Base-by-base conservation (phyloP, 78 protist species). In the Dictyostelium capitatum region DNA sequence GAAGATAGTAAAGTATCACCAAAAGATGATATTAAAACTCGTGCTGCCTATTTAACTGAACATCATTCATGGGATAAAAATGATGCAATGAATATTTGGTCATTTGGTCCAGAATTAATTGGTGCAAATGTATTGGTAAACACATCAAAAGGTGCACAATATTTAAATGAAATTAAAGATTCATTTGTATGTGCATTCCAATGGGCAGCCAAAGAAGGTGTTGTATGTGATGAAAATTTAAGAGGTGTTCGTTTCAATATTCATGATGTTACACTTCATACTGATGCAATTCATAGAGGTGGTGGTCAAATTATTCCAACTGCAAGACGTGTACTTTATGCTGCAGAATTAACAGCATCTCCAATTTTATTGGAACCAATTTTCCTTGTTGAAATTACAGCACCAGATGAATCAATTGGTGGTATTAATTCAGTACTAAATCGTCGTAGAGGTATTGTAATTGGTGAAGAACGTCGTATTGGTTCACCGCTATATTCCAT, bases 91-190 rank as follows among this genome's bases (percentile, higher is more conserved):
- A 97, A 96, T 94, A 97, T 99, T 72, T 99, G 99, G 99, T 85
- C 98, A 80, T 99, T 99, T 94, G 99, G 99, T 53, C 99, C 99
- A 48, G 99, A 98, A 83, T 78, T 43, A 62, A 67, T 43, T 17
- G 99, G 99, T 56, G 95, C 99, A 74, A 99, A 99, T 97, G 3
- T 98, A 8, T 19, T 98, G 6, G 96, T 97, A 19, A 99, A 99
- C 79, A 47, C 48, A n/a, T 96, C 99, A 56, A 97, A 17, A 19
- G 98, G 97, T 43, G 96, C 90, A 17, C 95, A 94, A 41, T 95
- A 95, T 79, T 46, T 95, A 10, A 32, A 64, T 32, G 98, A 96
- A 75, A 51, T 54, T 10, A 85, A 62, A 59, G 98, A 95, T 74
- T 15, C 25, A 6, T 14, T 95, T 54, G 28, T 41, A 20, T n/a